phyloP scores from a whole-genome alignment of 2,329 filamentous ascomycete genomes.

The Microdochium bolleyi region DNA sequence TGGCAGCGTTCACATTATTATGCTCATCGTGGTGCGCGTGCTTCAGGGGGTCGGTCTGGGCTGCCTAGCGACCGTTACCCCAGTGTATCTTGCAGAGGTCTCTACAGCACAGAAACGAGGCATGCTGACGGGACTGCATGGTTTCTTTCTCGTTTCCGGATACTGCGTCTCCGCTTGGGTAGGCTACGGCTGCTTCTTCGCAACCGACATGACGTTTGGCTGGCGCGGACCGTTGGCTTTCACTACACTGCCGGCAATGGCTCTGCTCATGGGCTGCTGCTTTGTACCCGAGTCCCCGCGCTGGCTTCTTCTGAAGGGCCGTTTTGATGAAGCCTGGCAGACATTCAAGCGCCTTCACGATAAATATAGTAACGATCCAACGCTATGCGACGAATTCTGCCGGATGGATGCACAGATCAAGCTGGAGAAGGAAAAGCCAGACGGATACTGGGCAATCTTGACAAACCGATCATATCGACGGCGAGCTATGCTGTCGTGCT shows the following conservation, averaged over 20 bases:
- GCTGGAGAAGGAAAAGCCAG: constrained; percentile 22
- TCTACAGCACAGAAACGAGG: constrained; percentile 57
- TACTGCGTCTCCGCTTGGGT: constrained; percentile 52
- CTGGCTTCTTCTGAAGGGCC: constrained; percentile 29
- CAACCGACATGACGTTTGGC: constrained; percentile 1
- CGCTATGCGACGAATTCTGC: constrained; percentile 30
- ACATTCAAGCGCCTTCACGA: constrained; percentile 26
- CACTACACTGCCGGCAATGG: constrained; percentile 28
- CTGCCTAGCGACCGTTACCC: constrained; percentile 55
- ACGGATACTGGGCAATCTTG: constrained; percentile 24
- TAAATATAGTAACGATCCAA: constrained; percentile 19
- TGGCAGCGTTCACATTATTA: constrained; percentile 42
- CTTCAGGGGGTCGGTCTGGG: constrained; percentile 52
- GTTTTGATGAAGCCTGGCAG: constrained; percentile 26
- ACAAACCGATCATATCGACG: constrained; percentile 28
- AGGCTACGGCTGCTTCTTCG: constrained; percentile 35
- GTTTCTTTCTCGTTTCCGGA: constrained; percentile 59
- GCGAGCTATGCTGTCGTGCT: constrained; percentile 26
- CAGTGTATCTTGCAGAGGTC: constrained; percentile 58
- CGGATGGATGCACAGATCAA: constrained; percentile 33
- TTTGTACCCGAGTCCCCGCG: constrained; percentile 32
- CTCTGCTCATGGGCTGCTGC: constrained; percentile 27
- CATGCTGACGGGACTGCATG: constrained; percentile 51
- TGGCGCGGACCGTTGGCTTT: constrained; percentile 35
- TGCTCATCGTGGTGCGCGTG: constrained; percentile 50